Conservation (phyloP, 2,329 filamentous ascomycete genomes). For the Neofusicoccum cordaticola region DNA sequence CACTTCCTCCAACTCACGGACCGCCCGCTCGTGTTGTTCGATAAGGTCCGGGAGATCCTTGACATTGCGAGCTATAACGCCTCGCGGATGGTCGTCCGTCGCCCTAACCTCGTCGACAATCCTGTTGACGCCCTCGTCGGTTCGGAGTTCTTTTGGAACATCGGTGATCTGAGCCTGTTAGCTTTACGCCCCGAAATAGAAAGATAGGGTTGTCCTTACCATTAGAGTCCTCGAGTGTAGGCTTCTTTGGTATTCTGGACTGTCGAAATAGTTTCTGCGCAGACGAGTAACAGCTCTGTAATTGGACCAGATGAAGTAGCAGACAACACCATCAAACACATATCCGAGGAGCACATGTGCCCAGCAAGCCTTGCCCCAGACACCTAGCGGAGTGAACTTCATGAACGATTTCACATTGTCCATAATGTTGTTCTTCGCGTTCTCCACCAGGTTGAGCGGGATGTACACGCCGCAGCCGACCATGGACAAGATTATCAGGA, state of each 20-base stretch:
- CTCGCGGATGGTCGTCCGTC: constrained; percentile 73
- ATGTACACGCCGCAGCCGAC: constrained; percentile 76
- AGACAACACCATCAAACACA: constrained; percentile 71
- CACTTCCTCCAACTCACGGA: constrained; percentile 77
- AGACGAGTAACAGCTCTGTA: constrained; percentile 71
- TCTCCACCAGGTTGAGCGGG: constrained; percentile 66
- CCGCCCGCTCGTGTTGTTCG: constrained; percentile 74
- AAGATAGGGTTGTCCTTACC: constrained; percentile 30
- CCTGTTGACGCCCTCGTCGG: constrained; percentile 82
- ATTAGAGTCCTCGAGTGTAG: constrained; percentile 69
- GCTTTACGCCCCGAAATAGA: not conserved
- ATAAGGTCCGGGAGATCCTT: constrained; percentile 85
- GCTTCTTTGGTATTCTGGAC: constrained; percentile 81
- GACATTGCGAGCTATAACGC: constrained; percentile 85
- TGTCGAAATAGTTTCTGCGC: constrained; percentile 77
- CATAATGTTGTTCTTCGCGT: constrained; percentile 31
- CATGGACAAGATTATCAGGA: constrained; percentile 71
- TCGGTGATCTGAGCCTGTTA: constrained; percentile 64
- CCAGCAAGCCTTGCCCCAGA: constrained; percentile 53
- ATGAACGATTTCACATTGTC: constrained; percentile 44
- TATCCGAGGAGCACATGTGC: constrained; percentile 59
- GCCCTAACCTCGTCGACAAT: constrained; percentile 79
- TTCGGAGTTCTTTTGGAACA: constrained; percentile 71
- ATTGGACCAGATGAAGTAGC: constrained; percentile 84
- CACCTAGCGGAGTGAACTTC: constrained; percentile 57